Evolutionary conservation across 805 yeast genomes (phyloP), one percentile per base, ranked within the genome.

Genomic region (Candida pseudoglaebosa): DNA sequence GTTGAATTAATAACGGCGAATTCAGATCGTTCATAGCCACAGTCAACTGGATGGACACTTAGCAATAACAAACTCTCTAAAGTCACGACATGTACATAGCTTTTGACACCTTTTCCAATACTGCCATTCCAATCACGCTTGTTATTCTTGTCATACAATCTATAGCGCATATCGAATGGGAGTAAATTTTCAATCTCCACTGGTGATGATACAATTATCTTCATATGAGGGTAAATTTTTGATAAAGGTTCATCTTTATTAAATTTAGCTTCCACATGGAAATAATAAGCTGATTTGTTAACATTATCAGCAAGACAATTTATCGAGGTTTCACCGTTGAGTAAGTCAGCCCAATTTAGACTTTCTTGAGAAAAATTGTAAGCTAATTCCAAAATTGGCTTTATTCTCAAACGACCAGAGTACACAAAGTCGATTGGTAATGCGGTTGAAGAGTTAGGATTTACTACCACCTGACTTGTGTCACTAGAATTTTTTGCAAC

Each of bases 141-240:
- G 24, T 80, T 67, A 15, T 78, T 80, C 51, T 86, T 85, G 56
- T 89, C 93, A 57, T 83, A 84, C 10, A 93, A 69, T 40, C 84
- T 69, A 61, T 84, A 88, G 14, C 76, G 70, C 32, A 91, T 60
- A 49, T 86, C 95, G 54, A 75, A 84, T 0, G 99, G 98, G 36
- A 95, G 58, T 37, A 88, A 65, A 52, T 93, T 93, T 48, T 85
- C 89, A 41, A 93, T 70, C 48, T 85, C 86, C 33, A 93, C 61
- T 0, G 99, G 98, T 0, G 98, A 87, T 0, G 93, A 79, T 5
- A 93, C 62, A 3, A 80, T 73, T 17, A 93, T 62, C 6, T 70
- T 73, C 85, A 91, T 74, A 50, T 86, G 93, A 0, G 99, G 99
- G 52, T 87, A 95, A 1, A 85, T 73, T 41, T 72, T 69, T 0